Evolutionary conservation across 2,329 filamentous ascomycete genomes (phyloP).

Genomic region (Clarireedia homoeocarpa): DNA sequence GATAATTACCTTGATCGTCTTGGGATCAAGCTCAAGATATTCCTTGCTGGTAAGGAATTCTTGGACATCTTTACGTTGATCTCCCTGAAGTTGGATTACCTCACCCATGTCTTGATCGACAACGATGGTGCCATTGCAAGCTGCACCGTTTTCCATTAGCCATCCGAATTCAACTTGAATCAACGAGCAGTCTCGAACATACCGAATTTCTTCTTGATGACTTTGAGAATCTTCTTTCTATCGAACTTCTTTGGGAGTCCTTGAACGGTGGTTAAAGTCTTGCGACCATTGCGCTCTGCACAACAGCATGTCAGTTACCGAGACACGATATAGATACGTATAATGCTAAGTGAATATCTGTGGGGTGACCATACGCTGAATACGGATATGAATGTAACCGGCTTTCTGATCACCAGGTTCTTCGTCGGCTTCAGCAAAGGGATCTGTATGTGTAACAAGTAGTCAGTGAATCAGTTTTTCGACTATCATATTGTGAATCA

Average conservation of each 20-base stretch:
- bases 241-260: conserved; percentile 98
- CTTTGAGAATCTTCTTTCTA: conserved; percentile 99
- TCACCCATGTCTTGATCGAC: conserved; percentile 94
- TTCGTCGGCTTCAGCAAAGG: conserved; percentile 99
- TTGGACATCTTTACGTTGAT: conserved; percentile 97
- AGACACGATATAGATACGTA: neutral
- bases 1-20: conserved; percentile 80
- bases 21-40: conserved; percentile 85
- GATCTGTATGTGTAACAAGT: conserved; percentile 54
- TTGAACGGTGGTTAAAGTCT: conserved; percentile 99
- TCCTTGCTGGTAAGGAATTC: conserved; percentile 96
- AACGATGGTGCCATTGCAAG: conserved; percentile 99
- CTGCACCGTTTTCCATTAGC: conserved; percentile 35
- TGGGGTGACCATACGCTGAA: conserved; percentile 70
- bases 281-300: conserved; percentile 98
- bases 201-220: conserved; percentile 99
- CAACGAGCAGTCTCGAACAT: conserved; percentile 30
- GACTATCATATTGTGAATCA: no score
- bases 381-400: conserved; percentile 99
- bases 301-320: conserved; percentile 34
- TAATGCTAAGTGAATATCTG: neutral
- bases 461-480: neutral
- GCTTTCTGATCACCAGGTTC: conserved; percentile 91
- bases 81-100: conserved; percentile 98
- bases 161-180: neutral